Conservation (phyloP, 2,329 filamentous ascomycete genomes). For the Phialophora verrucosa region DNA sequence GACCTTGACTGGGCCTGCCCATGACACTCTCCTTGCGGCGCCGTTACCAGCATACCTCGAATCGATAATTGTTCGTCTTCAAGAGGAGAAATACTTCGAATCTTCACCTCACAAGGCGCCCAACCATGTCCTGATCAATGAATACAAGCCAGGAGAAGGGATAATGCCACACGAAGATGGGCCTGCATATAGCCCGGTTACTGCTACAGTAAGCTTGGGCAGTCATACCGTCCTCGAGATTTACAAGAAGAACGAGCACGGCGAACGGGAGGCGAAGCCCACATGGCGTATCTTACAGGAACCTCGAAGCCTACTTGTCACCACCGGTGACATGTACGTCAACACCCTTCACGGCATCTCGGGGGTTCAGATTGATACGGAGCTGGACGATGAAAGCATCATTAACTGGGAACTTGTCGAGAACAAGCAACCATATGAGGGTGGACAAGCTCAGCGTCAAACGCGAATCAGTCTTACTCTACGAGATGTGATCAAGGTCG, state of each 20-base stretch:
- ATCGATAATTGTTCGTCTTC: slow-evolving; percentile 65
- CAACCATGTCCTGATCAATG: slow-evolving; percentile 93
- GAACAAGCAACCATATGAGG: slow-evolving; percentile 46
- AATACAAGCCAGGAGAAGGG: slow-evolving; percentile 85
- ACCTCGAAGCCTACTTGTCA: slow-evolving; percentile 72
- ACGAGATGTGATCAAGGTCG: slow-evolving; percentile 83
- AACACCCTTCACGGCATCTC: slow-evolving; percentile 66
- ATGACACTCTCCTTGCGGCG: slow-evolving; percentile 71
- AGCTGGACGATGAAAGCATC: slow-evolving; percentile 57
- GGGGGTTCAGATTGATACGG: slow-evolving; percentile 64
- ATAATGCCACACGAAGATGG: slow-evolving; percentile 98
- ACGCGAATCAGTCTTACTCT: slow-evolving; percentile 69
- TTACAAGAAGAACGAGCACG: slow-evolving; percentile 60
- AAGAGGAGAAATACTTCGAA: slow-evolving; percentile 57
- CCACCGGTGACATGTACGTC: slow-evolving; percentile 59
- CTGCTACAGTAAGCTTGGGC: slow-evolving; percentile 88
- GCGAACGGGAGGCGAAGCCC: slow-evolving; percentile 40
- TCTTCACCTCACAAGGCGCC: slow-evolving; percentile 74
- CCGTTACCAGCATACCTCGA: slow-evolving; percentile 77
- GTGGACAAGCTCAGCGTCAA: slow-evolving; percentile 54
- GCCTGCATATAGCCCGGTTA: slow-evolving; percentile 80
- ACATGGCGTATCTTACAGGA: slow-evolving; percentile 77
- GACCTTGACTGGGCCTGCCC: slow-evolving; percentile 67
- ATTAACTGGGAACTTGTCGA: slow-evolving; percentile 65
- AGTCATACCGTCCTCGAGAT: slow-evolving; percentile 78